Conservation (phyloP, 106 monocot genomes). For the Dendrobium catenatum region DNA sequence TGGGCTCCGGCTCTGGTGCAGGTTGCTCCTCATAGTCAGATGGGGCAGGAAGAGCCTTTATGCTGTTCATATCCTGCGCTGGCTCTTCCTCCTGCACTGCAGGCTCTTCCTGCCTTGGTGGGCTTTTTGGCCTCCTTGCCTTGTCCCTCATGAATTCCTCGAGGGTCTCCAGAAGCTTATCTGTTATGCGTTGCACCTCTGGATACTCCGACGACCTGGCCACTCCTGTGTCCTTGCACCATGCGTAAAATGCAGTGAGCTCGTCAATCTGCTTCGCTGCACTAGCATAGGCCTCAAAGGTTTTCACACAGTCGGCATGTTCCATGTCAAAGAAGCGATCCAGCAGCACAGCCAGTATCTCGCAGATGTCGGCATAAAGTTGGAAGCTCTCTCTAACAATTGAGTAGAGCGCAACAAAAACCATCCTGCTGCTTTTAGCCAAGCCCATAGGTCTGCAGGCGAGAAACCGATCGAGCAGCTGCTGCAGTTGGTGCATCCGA, state of each 20-base stretch:
- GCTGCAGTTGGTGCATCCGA: slow-evolving; percentile 65
- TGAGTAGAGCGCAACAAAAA: slow-evolving; percentile 57
- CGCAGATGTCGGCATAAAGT: slow-evolving; percentile 73
- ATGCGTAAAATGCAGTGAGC: slow-evolving; percentile 56
- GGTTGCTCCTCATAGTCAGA: slow-evolving; percentile 9
- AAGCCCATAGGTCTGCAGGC: slow-evolving; percentile 48
- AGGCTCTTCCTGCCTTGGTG: slow-evolving; percentile 16
- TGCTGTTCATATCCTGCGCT: slow-evolving; percentile 42
- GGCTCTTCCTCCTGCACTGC: slow-evolving; percentile 24
- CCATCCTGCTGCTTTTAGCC: slow-evolving; percentile 57
- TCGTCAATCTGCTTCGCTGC: slow-evolving; percentile 91
- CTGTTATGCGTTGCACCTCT: slow-evolving; percentile 71
- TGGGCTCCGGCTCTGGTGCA: slow-evolving; percentile 6
- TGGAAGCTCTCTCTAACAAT: slow-evolving; percentile 76
- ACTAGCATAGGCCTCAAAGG: slow-evolving; percentile 70
- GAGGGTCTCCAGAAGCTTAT: slow-evolving; percentile 67
- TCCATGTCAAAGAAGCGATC: slow-evolving; percentile 90
- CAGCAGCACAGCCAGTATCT: slow-evolving; percentile 66
- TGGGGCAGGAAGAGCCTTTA: slow-evolving; percentile 78
- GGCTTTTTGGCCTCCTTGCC: slow-evolving; percentile 41
- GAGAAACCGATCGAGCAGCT: slow-evolving; percentile 61
- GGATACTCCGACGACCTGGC: slow-evolving; percentile 80
- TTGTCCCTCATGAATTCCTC: slow-evolving; percentile 82
- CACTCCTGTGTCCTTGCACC: slow-evolving; percentile 79
- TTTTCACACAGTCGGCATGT: slow-evolving; percentile 61